These are phyloP conservation scores for Flaveria ramosissima DNA, from an alignment of 129 eudicot genomes.

Conservation along the genomic window DNA sequence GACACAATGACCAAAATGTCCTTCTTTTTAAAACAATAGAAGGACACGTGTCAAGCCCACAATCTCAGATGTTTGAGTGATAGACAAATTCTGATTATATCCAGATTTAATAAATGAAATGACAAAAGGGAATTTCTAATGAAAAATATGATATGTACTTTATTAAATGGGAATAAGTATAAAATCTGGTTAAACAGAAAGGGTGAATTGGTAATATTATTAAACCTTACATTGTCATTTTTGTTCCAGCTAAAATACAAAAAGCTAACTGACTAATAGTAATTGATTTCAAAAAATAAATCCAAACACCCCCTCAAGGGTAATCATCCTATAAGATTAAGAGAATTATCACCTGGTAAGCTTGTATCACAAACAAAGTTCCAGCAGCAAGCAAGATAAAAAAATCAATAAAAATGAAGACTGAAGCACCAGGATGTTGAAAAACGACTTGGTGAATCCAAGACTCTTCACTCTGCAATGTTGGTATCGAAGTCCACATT, in stretches of 20 bases:
- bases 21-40: too few relatives aligned
- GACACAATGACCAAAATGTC: too few relatives aligned
- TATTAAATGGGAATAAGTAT: neutral
- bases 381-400: slow-evolving; percentile 64
- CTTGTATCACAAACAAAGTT: slow-evolving; percentile 58
- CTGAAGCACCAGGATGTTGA: slow-evolving; percentile 68
- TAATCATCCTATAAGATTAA: slow-evolving; percentile 7
- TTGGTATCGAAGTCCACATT: slow-evolving; percentile 61
- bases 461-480: slow-evolving; percentile 51
- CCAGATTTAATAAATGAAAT: too few relatives aligned
- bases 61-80: too few relatives aligned
- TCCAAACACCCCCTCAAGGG: neutral
- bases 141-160: too few relatives aligned
- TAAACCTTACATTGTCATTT: neutral
- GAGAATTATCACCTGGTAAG: slow-evolving; percentile 57
- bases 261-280: neutral
- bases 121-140: too few relatives aligned
- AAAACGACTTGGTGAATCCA: slow-evolving; percentile 65
- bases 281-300: neutral
- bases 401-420: slow-evolving; percentile 61
- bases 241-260: neutral
- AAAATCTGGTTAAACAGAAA: neutral
- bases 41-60: too few relatives aligned
- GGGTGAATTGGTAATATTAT: neutral
- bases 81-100: too few relatives aligned